phyloP scores from a whole-genome alignment of 2,329 filamentous ascomycete species.

The Scopulariopsis brevicaulis region DNA sequence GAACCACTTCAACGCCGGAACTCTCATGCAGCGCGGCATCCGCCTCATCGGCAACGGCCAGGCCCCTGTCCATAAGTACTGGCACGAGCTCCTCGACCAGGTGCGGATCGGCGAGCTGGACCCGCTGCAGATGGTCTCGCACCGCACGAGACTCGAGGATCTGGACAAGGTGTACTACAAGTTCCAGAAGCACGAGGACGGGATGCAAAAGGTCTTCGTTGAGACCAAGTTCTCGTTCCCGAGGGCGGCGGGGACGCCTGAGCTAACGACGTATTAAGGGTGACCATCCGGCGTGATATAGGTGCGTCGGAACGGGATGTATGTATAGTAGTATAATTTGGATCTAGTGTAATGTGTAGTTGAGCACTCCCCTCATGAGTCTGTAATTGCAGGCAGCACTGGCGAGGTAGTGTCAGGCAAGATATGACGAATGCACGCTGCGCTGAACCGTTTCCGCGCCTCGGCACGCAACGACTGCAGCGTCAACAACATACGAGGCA shows the following conservation, averaged over 20 bases:
- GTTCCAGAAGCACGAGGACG: conserved; percentile 51
- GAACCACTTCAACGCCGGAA: conserved; percentile 75
- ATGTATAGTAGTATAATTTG: background rate
- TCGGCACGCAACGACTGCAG: too few species aligned
- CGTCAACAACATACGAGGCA: too few species aligned
- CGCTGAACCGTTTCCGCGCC: too few species aligned
- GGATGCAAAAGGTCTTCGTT: conserved; percentile 71
- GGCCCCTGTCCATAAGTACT: conserved; percentile 72
- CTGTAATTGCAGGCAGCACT: too few species aligned
- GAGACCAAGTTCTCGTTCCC: conserved; percentile 46
- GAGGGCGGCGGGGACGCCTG: conserved; percentile 26
- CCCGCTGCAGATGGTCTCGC: conserved; percentile 69
- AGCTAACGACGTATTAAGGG: conserved; percentile 27
- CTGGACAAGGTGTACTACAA: conserved; percentile 53
- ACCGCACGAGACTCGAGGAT: conserved; percentile 66
- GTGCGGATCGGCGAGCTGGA: conserved; percentile 61
- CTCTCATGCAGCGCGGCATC: conserved; percentile 78
- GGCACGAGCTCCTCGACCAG: conserved; percentile 60
- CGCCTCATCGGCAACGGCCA: conserved; percentile 60
- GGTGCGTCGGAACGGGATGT: background rate
- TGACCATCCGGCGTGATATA: background rate
- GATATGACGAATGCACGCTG: too few species aligned
- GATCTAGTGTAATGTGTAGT: too few species aligned
- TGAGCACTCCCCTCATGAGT: too few species aligned
- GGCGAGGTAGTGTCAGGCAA: too few species aligned